Evolutionary conservation across 148 eudicot species (phyloP).

Genomic region (Heliamphora exappendiculata): DNA sequence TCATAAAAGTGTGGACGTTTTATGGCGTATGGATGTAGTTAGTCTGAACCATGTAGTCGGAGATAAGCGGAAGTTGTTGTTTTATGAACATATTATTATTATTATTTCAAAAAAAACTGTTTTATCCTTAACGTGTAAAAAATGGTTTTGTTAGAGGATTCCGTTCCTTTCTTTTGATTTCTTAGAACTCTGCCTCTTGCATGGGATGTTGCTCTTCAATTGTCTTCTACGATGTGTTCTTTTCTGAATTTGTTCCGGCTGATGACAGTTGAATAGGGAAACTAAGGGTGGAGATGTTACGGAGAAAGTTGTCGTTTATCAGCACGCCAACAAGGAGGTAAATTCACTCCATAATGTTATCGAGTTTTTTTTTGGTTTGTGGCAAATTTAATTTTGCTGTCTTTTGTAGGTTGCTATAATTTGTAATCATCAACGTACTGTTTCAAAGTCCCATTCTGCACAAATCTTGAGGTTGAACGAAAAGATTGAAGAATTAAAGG

Average conservation of each 20-base stretch:
- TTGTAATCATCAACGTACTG: conserved; percentile 97
- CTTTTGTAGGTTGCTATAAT: conserved; percentile 84
- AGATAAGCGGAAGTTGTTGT: background rate
- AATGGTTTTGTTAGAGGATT: background rate
- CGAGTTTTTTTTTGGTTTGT: background rate
- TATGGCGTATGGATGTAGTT: background rate
- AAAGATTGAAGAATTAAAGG: conserved; percentile 80
- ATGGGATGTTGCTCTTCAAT: background rate
- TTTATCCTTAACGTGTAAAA: background rate
- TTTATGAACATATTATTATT: background rate
- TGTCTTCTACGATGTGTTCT: background rate
- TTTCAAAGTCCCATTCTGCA: conserved; percentile 79
- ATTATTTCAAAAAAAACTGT: background rate
- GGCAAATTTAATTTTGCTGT: conserved; percentile 12
- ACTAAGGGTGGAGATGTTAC: conserved; percentile 68
- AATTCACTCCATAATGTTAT: background rate
- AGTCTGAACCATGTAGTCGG: background rate
- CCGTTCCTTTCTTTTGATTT: background rate
- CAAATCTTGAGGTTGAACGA: conserved; percentile 64
- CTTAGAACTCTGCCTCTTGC: background rate
- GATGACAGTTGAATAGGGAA: conserved; percentile 57
- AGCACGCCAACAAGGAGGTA: conserved; percentile 93
- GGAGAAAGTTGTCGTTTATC: conserved; percentile 63
- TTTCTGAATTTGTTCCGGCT: conserved; percentile 13
- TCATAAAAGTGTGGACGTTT: background rate